Evolutionary conservation across 1,284 basidiomycete species (phyloP).

Genomic region (Leccinum laetum): DNA sequence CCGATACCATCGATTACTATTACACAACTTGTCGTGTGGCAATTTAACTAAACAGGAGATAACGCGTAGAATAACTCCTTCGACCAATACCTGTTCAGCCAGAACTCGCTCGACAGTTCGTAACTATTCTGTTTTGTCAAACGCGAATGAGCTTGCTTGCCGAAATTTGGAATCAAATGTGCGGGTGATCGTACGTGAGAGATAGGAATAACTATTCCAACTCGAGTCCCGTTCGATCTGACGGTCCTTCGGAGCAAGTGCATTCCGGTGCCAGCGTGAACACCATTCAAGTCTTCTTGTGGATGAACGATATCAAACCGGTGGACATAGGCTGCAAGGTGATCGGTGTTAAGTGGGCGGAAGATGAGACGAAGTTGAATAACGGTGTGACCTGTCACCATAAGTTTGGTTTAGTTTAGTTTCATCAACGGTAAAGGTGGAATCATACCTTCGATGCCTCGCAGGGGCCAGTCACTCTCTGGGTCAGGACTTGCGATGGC

Average conservation of each 20-base stretch:
- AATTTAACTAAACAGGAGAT: not conserved
- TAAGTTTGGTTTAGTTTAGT: too few relatives aligned
- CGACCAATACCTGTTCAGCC: constrained; percentile 2
- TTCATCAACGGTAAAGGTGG: too few relatives aligned
- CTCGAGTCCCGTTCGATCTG: not conserved
- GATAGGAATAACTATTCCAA: not conserved
- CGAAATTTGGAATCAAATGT: not conserved
- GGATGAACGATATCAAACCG: not conserved
- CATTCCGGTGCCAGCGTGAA: not conserved
- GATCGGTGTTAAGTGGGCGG: not conserved
- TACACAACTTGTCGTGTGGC: not conserved
- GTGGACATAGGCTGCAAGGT: not conserved
- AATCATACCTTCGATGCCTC: too few relatives aligned
- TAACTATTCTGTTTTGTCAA: not conserved
- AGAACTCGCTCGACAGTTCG: not conserved
- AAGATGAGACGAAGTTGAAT: not conserved
- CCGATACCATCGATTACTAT: not conserved
- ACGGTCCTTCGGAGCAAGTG: not conserved
- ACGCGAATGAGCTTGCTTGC: not conserved
- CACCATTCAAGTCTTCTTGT: not conserved
- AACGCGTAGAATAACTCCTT: not conserved
- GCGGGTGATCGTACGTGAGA: not conserved
- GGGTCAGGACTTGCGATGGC: too few relatives aligned
- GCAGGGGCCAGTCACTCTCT: too few relatives aligned
- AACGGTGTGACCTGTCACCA: not conserved